Evolutionary conservation across 345 rosid genomes (phyloP), one percentile per base, ranked within the genome.

Genomic region (Aethionema arabicum): DNA sequence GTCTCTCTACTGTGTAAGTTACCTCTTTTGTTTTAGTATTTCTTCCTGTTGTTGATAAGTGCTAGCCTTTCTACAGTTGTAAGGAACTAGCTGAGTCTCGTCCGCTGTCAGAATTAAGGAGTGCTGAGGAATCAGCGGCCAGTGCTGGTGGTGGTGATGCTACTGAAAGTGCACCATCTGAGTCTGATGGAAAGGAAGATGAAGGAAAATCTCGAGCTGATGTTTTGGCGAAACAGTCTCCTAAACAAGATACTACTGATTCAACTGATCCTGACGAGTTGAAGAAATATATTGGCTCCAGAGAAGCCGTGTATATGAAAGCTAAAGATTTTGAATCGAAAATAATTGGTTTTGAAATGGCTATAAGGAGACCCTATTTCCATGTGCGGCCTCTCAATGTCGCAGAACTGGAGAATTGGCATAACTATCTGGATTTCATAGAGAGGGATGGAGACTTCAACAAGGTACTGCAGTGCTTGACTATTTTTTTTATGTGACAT

Each of bases 361-460:
- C 98, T 82, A 86, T 95, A 63, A 85, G 89, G 67, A 85, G 99
- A 72, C 99, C 99, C 44, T 95, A 95, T 79, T 95, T 90, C 69
- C 99, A 90, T 65, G 92, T 88, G 71, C 82, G 87, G 72, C 96
- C 98, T 61, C 88, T 95, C 60, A 88, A 83, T 82, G 69, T 78
- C 9, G 77, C 83, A 30, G 98, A 95, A 81, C 95, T 95, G 64
- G 98, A 90, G 78, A 95, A 95, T 57, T 95, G 99, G 96, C 98
- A 95, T 67, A 86, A 78, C 67, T 95, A 83, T 74, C 78, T 90
- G 75, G 86, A 86, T 61, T 86, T 88, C 63, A 79, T 81, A 15
- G 99, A 95, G 80, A 77, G 68, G 59, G 95, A 85, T 59, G 91
- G 77, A 62, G 97, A 95, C 77, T 73, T 90, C 49, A 82, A 84